These are phyloP conservation scores for Colletotrichum sp. DNA, from an alignment of 2,329 filamentous ascomycete genomes.

Conservation along the genomic window DNA sequence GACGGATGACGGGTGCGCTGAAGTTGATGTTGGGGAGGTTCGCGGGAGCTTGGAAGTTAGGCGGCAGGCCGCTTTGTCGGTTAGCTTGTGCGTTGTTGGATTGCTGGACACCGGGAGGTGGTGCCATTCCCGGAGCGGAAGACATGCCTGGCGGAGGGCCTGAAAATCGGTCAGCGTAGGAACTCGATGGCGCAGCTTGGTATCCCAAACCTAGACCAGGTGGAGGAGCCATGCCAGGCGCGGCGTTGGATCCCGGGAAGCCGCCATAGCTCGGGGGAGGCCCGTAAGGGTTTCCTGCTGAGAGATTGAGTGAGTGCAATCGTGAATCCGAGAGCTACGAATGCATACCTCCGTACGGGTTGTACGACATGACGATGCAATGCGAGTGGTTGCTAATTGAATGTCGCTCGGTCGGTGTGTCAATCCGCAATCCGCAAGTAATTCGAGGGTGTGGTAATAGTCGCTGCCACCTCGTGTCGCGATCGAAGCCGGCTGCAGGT, in stretches of 20 bases:
- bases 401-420: neutral
- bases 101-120: slow-evolving; percentile 80
- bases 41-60: slow-evolving; percentile 84
- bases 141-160: slow-evolving; percentile 82
- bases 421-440: neutral
- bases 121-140: slow-evolving; percentile 79
- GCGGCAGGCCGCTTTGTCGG: slow-evolving; percentile 79
- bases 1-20: slow-evolving; percentile 92
- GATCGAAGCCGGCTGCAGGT: neutral
- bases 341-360: slow-evolving; percentile 61
- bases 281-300: slow-evolving; percentile 66
- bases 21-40: slow-evolving; percentile 99
- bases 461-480: neutral
- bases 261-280: slow-evolving; percentile 75
- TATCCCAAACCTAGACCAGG: slow-evolving; percentile 77
- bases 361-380: slow-evolving; percentile 56
- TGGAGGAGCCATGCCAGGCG: slow-evolving; percentile 76
- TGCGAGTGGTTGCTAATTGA: neutral
- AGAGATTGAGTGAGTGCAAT: slow-evolving; percentile 21
- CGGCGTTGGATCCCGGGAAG: slow-evolving; percentile 65
- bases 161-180: slow-evolving; percentile 36
- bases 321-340: slow-evolving; percentile 18
- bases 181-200: neutral
- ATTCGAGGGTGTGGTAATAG: neutral
- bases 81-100: slow-evolving; percentile 76